phyloP scores from a whole-genome alignment of 345 rosid genomes.

The Populus ilicifolia region DNA sequence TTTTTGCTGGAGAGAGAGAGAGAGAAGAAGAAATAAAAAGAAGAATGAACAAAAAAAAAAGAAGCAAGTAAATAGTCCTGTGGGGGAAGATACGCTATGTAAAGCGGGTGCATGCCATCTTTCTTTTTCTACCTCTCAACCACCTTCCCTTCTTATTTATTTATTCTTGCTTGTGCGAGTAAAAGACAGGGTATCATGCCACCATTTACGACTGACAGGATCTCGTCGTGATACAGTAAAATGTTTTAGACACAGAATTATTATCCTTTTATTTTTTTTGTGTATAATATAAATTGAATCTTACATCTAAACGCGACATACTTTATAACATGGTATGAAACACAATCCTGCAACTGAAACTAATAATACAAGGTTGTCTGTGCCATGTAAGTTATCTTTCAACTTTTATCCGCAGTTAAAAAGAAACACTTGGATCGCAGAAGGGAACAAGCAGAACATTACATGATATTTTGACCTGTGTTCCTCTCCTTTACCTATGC shows the following conservation, averaged over 20 bases:
- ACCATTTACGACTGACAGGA: no score
- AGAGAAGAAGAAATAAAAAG: not conserved
- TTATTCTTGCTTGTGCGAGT: not conserved
- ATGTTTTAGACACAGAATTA: no score
- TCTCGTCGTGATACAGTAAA: no score
- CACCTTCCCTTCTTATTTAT: conserved; percentile 6
- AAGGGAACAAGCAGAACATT: not conserved
- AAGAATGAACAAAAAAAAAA: not conserved
- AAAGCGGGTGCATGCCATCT: conserved; percentile 49
- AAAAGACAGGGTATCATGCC: no score
- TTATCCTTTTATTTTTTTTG: no score
- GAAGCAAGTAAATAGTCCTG: not conserved
- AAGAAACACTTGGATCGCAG: not conserved
- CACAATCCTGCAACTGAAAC: no score
- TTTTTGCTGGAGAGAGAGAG: conserved; percentile 9
- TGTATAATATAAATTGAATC: no score
- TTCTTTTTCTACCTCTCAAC: conserved; percentile 8
- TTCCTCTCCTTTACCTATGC: not conserved
- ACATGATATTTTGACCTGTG: not conserved
- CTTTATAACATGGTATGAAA: no score
- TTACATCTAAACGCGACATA: no score
- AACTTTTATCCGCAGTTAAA: not conserved
- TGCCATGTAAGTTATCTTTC: not conserved
- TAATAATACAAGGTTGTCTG: no score
- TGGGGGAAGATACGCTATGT: not conserved